Evolutionary conservation across 163 green algal species (phyloP), one percentile per base, ranked within the genome.

Genomic region (Dunaliella salina): DNA sequence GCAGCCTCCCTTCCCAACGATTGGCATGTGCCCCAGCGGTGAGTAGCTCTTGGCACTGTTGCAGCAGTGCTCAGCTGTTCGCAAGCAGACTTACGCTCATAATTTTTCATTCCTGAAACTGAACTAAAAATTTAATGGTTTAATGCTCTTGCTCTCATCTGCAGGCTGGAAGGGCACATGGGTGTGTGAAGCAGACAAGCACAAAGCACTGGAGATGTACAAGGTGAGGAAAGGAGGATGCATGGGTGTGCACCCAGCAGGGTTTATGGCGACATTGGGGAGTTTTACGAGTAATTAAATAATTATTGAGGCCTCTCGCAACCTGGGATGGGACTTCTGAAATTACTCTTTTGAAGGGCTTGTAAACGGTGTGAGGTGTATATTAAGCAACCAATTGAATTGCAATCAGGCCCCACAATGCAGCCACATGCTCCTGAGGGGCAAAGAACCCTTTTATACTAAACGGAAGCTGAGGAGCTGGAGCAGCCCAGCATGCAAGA

Each of bases 131-230:
- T 50, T 50, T 50, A 3, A 50, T 50, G 40, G 4, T 50, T 50
- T 50, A 3, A 50, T 50, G 40, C 40, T 50, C 4, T 50, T 50
- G 40, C 40, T 50, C 8, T 50, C 35, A 25, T 24, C 17, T 82
- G 81, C 90, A 93, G 91, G 91, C 32, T 94, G 89, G 82, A 89
- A 93, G 84, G 91, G 91, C 83, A 94, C 90, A 26, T 94, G 89
- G 87, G 91, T 94, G 81, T 94, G 90, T 87, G 91, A 94, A 83
- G 67, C 82, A 29, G 90, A 94, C 86, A 90, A 91, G 85, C 69
- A 87, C 83, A 94, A 94, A 87, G 91, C 91, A 0, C 69, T 94
- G 81, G 89, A 92, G 82, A 94, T 94, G 91, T 94, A 93, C 88
- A 92, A 92, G 88, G 91, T 91, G 80, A 50, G 40, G 40, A 8